Percentiles rank a stretch among this genome's conserved stretches.
These are phyloP conservation scores for Saccharomycopsis microspora DNA, from an alignment of 805 yeast species.

Conservation along the genomic window DNA sequence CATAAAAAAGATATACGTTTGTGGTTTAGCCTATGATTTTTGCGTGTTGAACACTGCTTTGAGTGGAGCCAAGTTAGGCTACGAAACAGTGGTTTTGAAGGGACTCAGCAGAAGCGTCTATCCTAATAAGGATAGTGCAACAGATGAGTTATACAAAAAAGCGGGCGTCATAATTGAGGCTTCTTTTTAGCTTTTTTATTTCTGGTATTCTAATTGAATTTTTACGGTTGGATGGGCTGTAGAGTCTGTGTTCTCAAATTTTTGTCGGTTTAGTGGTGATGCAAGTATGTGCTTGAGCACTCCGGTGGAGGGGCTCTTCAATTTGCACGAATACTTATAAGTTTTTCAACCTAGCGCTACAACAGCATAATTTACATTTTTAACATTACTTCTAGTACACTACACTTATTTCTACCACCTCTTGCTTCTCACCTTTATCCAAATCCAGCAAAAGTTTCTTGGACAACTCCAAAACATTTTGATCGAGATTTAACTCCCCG, in stretches of 20 bases:
- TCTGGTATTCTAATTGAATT: too few relatives aligned
- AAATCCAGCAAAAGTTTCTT: conserved; percentile 2
- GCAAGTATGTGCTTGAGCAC: too few relatives aligned
- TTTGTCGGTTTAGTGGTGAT: too few relatives aligned
- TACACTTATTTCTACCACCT: too few relatives aligned
- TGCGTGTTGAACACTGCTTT: conserved; percentile 74
- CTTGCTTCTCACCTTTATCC: not conserved
- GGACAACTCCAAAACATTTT: conserved; percentile 9
- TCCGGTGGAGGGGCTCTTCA: too few relatives aligned
- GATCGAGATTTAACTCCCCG: conserved; percentile 11
- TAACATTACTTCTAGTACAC: too few relatives aligned
- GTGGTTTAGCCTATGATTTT: conserved; percentile 79
- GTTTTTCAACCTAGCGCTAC: too few relatives aligned
- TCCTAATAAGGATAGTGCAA: conserved; percentile 27
- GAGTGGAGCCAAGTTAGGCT: conserved; percentile 56
- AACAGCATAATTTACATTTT: too few relatives aligned
- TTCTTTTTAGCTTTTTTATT: too few relatives aligned
- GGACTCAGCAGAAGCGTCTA: conserved; percentile 47
- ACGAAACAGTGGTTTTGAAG: conserved; percentile 46
- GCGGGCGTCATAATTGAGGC: conserved; percentile 24
- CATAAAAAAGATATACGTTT: conserved; percentile 55
- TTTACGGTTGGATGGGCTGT: too few relatives aligned
- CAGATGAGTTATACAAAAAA: conserved; percentile 25
- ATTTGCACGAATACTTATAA: too few relatives aligned
- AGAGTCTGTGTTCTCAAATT: too few relatives aligned